Percentiles rank a stretch among this genome's conserved stretches.
These are phyloP conservation scores for Quercus berberidifolia DNA, from an alignment of 306 rosid genomes.

Conservation along the genomic window DNA sequence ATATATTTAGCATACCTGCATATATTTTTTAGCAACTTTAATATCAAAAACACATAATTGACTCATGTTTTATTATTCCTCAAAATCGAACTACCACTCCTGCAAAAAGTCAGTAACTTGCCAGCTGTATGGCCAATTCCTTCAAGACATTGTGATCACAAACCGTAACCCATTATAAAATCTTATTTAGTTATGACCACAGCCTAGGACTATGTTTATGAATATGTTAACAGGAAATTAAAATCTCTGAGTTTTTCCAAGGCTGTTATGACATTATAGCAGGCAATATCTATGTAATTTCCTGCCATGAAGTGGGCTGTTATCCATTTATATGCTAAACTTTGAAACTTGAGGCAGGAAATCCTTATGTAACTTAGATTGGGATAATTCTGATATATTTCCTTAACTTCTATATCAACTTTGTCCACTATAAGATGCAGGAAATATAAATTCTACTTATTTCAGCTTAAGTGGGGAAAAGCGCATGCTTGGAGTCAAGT, in stretches of 20 bases:
- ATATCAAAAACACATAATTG: background rate
- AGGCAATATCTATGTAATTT: background rate
- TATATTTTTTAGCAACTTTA: background rate
- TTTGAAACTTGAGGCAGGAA: background rate
- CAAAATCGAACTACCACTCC: background rate
- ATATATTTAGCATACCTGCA: background rate
- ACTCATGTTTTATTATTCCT: background rate
- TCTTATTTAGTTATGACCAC: background rate
- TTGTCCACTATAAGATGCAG: background rate
- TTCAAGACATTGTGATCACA: background rate
- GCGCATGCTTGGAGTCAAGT: too few species aligned
- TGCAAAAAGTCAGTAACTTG: background rate
- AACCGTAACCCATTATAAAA: background rate
- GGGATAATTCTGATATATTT: background rate
- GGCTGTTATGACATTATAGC: background rate
- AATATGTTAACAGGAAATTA: background rate
- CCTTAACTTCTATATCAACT: background rate
- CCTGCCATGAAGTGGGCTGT: background rate
- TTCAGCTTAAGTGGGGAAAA: too few species aligned
- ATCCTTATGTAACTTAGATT: background rate
- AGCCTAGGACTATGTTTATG: background rate
- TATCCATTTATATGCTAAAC: background rate
- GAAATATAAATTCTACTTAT: too few species aligned
- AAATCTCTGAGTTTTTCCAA: background rate
- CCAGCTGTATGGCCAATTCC: background rate